phyloP scores from a whole-genome alignment of 352 stramenopile genomes.

The Globisporangium perplexum region DNA sequence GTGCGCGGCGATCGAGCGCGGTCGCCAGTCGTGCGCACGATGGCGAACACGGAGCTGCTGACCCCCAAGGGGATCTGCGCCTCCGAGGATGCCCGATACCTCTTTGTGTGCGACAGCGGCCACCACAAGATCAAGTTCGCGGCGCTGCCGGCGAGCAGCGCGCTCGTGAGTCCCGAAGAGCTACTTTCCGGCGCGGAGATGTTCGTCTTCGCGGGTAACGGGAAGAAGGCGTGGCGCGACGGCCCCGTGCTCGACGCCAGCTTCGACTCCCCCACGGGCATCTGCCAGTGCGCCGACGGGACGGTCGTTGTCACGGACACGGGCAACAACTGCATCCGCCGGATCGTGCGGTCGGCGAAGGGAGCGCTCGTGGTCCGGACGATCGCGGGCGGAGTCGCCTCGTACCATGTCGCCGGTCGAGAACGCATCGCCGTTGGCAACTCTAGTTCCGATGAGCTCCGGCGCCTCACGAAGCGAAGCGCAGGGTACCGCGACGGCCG shows the following conservation, averaged over 20 bases:
- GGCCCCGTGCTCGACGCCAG: constrained; percentile 27
- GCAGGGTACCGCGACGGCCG: constrained; percentile 26
- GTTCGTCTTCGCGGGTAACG: constrained; percentile 36
- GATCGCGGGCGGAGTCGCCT: constrained; percentile 24
- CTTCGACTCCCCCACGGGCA: constrained; percentile 33
- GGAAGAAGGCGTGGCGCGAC: constrained; percentile 36
- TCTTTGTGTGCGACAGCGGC: constrained; percentile 53
- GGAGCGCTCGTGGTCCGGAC: constrained; percentile 29
- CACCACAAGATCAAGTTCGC: constrained; percentile 51
- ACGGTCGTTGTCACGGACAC: constrained; percentile 41
- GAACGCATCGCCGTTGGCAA: constrained; percentile 5
- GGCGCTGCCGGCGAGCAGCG: constrained; percentile 22
- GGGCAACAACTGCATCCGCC: constrained; percentile 51
- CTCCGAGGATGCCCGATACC: constrained; percentile 28
- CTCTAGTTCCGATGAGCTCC: constrained; percentile 5
- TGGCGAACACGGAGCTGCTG: constrained; percentile 28
- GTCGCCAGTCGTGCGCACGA: constrained; percentile 16
- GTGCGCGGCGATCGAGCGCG: not conserved
- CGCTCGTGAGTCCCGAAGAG: constrained; percentile 9
- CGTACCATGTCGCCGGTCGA: constrained; percentile 1
- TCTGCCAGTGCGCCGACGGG: constrained; percentile 33
- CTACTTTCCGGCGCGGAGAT: constrained; percentile 24
- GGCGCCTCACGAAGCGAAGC: constrained; percentile 8
- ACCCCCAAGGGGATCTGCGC: constrained; percentile 36
- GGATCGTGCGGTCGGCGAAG: constrained; percentile 19